A percentile compares a stretch with the other conserved stretches of the same genome.
Evolutionary conservation across 1,284 basidiomycete genomes (phyloP).

Genomic region (Boletus mariae): DNA sequence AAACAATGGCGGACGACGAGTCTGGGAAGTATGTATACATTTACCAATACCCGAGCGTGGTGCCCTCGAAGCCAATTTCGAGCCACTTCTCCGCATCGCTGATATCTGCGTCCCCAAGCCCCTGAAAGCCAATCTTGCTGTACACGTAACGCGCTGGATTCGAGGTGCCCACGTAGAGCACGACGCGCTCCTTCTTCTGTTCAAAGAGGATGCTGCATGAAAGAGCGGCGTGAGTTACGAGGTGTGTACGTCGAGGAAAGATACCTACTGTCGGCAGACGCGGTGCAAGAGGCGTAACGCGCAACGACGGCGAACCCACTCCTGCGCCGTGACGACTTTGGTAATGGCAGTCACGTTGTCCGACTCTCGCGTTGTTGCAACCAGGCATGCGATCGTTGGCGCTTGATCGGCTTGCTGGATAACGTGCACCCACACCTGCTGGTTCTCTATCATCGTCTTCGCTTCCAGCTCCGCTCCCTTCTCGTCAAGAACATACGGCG

Average conservation of each 20-base stretch:
- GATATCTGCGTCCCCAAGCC: background rate
- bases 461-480: slow-evolving; percentile 51
- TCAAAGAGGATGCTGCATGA: background rate
- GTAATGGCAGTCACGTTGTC: slow-evolving; percentile 43
- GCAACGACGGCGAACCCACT: slow-evolving; percentile 40
- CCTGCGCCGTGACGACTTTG: slow-evolving; percentile 46
- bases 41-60: slow-evolving; percentile 19
- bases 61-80: slow-evolving; percentile 18
- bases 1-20: background rate
- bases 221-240: background rate
- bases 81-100: slow-evolving; percentile 21
- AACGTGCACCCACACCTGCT: slow-evolving; percentile 60
- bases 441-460: slow-evolving; percentile 40
- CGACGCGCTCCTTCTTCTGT: slow-evolving; percentile 35
- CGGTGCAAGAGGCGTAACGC: slow-evolving; percentile 43
- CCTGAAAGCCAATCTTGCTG: slow-evolving; percentile 22
- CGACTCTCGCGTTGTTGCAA: slow-evolving; percentile 48
- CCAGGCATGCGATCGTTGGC: slow-evolving; percentile 56
- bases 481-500: slow-evolving; percentile 50
- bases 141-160: slow-evolving; percentile 19
- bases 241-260: background rate
- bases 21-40: background rate
- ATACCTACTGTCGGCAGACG: slow-evolving; percentile 40
- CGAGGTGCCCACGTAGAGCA: slow-evolving; percentile 47
- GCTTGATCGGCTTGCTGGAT: slow-evolving; percentile 24